Percentiles rank a stretch among this genome's conserved stretches.
phyloP scores from a whole-genome alignment of 73 alveolate species.

The Effrenium voratum region DNA sequence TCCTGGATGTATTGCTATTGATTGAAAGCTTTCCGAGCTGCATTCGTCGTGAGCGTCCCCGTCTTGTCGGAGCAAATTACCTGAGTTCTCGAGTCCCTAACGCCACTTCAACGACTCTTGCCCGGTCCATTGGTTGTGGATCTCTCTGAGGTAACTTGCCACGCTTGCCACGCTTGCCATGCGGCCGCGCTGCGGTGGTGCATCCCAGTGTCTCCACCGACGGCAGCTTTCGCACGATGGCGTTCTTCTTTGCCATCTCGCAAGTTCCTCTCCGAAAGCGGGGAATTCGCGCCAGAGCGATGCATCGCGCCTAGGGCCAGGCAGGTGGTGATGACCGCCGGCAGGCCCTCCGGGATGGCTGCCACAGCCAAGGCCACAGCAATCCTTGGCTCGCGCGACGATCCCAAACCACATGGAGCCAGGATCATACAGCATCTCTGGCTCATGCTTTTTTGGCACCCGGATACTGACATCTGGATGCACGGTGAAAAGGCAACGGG shows the following conservation, averaged over 20 bases:
- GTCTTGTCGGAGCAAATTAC: constrained; percentile 99
- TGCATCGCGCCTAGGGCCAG: constrained; percentile 95
- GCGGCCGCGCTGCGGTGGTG: constrained; percentile 95
- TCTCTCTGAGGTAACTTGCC: background rate
- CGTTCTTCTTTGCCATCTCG: constrained; percentile 95
- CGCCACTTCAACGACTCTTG: too few species aligned
- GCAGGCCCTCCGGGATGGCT: constrained; percentile 99
- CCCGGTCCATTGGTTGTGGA: too few species aligned
- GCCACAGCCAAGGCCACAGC: constrained; percentile 99
- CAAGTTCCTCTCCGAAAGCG: constrained; percentile 40
- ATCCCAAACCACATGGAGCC: background rate
- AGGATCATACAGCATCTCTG: too few species aligned
- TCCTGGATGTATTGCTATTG: constrained; percentile 99
- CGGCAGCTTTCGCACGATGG: constrained; percentile 97
- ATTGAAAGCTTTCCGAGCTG: too few species aligned
- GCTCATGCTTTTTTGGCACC: too few species aligned
- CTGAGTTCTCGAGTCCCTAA: background rate
- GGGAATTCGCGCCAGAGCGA: background rate
- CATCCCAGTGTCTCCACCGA: constrained; percentile 98
- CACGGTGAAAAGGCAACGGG: too few species aligned
- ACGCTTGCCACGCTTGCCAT: background rate
- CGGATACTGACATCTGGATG: too few species aligned
- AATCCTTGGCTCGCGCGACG: constrained; percentile 97
- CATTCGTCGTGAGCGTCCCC: constrained; percentile 98
- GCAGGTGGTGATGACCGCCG: constrained; percentile 99